phyloP scores from a whole-genome alignment of 768 basidiomycete species.

The Serpula lacrymans region DNA sequence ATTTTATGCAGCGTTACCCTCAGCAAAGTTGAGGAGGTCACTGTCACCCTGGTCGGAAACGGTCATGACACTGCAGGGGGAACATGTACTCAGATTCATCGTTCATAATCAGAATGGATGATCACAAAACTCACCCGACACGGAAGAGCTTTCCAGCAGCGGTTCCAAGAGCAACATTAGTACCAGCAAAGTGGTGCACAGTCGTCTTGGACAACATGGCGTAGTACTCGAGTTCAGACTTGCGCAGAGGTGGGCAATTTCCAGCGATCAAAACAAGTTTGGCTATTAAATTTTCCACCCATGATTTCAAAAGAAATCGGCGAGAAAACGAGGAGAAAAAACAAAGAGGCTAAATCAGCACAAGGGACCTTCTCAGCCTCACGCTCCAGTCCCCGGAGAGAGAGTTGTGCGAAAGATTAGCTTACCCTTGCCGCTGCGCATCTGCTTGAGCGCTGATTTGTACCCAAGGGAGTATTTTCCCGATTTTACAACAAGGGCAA shows the following conservation, averaged over 20 bases:
- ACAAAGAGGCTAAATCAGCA: slow-evolving; percentile 47
- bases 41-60: slow-evolving; percentile 95
- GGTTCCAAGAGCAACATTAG: slow-evolving; percentile 97
- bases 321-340: slow-evolving; percentile 16
- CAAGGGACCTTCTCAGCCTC: slow-evolving; percentile 99
- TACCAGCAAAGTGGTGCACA: slow-evolving; percentile 97
- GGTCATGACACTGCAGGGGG: slow-evolving; percentile 86
- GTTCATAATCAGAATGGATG: slow-evolving; percentile 9
- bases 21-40: slow-evolving; percentile 86
- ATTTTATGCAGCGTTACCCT: slow-evolving; percentile 56
- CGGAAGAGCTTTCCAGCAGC: slow-evolving; percentile 99
- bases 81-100: not conserved
- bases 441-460: slow-evolving; percentile 98
- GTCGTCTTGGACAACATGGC: slow-evolving; percentile 99
- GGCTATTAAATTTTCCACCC: too few relatives aligned
- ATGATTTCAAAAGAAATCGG: slow-evolving; percentile 1
- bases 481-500: slow-evolving; percentile 97
- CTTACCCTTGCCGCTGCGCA: slow-evolving; percentile 97
- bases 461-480: slow-evolving; percentile 97
- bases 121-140: slow-evolving; percentile 66
- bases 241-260: slow-evolving; percentile 98
- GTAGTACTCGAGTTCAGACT: slow-evolving; percentile 99
- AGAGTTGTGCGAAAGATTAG: slow-evolving; percentile 33
- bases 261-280: slow-evolving; percentile 98
- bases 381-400: slow-evolving; percentile 92